A percentile compares a stretch with the other conserved stretches of the same genome.
Evolutionary conservation across 1,139 yeast species (phyloP).

Genomic region (Debaryomyces sp.): DNA sequence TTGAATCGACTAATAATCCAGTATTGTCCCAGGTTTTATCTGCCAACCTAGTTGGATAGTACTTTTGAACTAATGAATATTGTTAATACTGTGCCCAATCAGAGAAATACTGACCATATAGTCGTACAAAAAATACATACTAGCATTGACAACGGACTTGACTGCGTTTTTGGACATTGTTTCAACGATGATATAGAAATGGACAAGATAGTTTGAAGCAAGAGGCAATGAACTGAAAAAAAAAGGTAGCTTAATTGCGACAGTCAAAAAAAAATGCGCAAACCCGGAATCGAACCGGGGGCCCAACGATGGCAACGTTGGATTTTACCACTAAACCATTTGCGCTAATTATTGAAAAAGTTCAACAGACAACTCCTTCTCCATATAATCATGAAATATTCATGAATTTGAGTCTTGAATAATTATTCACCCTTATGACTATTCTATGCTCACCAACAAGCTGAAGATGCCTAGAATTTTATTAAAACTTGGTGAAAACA

Average conservation of each 20-base stretch:
- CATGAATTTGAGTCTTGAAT: too few species aligned
- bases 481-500: background rate
- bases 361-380: too few species aligned
- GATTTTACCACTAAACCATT: conserved; percentile 19
- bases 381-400: too few species aligned
- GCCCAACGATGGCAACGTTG: conserved; percentile 20
- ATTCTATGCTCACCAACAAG: background rate
- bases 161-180: conserved; percentile 43
- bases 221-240: background rate
- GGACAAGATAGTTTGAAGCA: background rate
- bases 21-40: conserved; percentile 94
- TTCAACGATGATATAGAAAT: background rate
- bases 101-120: background rate
- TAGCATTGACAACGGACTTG: conserved; percentile 49
- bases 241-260: background rate
- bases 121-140: conserved; percentile 25
- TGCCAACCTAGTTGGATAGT: conserved; percentile 75
- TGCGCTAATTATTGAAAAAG: conserved; percentile 8
- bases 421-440: background rate
- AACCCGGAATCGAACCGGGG: conserved; percentile 20
- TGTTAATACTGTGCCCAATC: conserved; percentile 17
- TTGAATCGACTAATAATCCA: conserved; percentile 73
- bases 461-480: background rate
- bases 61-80: conserved; percentile 52
- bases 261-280: conserved; percentile 14